Base-by-base conservation (phyloP, 257 asterid species). In the Capsicum chinense region DNA sequence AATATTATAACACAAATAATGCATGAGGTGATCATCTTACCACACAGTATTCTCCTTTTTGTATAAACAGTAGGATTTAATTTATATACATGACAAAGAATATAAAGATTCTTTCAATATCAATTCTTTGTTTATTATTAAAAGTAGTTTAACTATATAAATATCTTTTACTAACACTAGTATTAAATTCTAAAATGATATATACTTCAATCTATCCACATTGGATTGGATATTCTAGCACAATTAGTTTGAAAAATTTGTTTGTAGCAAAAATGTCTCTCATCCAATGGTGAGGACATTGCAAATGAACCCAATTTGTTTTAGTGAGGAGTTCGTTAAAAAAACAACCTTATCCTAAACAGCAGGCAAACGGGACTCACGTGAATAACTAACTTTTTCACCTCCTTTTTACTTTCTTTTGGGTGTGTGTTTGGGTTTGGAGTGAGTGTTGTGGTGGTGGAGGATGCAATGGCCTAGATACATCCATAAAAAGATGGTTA, bases 301-400 rank as follows among this genome's bases (percentile, higher is more conserved):
- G 48, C 1, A 44, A 44, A 3, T 44, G 48, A 5, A 63, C 16
- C 42, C 16, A 63, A 10, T 63, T 63, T 63, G 8, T 5, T 21
- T 62, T 10, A 19, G 7, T 9, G 39, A 10, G 16, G 39, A 6
- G 9, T 63, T 63, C 21, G 42, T 63, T 63, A 63, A 10, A 9
- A 63, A 63, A 62, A 39, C 37, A 62, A 62, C 39, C 69, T 62
- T 62, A 62, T 21, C 39, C 39, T 21, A 62, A 62, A 62, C 14
- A 62, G 70, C 70, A 63, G 42, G 42, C 70, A 63, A 63, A 63
- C 70, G 16, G 17, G 16, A 63, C 70, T 63, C 70, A 63, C 70
- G 17, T 10, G 42, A 63, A 21, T 10, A 21, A 63, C 69, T 63
- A 21, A 63, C 69, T 63, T 63, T 63, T 54, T 13, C 15, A 54